These are phyloP conservation scores for Linnemannia exigua DNA, from an alignment of 192 early-diverging fungal genomes.

Conservation along the genomic window DNA sequence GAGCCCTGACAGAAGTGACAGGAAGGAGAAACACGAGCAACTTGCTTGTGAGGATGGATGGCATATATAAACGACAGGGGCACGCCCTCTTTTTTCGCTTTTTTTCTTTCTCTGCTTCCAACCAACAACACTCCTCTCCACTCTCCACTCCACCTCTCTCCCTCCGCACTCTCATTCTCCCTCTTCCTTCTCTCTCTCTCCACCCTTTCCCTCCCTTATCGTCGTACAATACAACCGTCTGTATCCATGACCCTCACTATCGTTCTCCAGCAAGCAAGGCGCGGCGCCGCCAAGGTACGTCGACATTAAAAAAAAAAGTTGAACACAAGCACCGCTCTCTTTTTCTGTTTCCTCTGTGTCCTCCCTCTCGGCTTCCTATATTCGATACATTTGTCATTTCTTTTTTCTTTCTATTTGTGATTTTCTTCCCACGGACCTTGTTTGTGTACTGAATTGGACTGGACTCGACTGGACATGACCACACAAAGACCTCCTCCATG, in stretches of 20 bases:
- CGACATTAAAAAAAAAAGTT: background rate
- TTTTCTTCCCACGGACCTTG: slow-evolving; percentile 1
- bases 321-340: background rate
- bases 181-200: background rate
- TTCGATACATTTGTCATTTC: background rate
- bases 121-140: slow-evolving; percentile 9
- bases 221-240: background rate
- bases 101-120: background rate
- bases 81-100: background rate
- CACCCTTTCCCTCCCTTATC: slow-evolving; percentile 4
- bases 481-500: no score
- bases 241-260: slow-evolving; percentile 50
- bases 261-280: slow-evolving; percentile 45
- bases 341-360: background rate
- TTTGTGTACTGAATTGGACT: background rate
- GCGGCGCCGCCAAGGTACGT: slow-evolving; percentile 36
- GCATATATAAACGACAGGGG: background rate
- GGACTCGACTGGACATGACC: background rate
- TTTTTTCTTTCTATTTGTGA: background rate
- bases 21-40: background rate
- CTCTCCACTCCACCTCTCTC: background rate
- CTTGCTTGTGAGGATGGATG: no score
- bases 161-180: background rate
- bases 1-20: background rate
- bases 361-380: background rate